A percentile compares a stretch with the other conserved stretches of the same genome.
These are phyloP conservation scores for Erythrobasidium hasegawianum DNA, from an alignment of 1,284 basidiomycete species.

Conservation along the genomic window DNA sequence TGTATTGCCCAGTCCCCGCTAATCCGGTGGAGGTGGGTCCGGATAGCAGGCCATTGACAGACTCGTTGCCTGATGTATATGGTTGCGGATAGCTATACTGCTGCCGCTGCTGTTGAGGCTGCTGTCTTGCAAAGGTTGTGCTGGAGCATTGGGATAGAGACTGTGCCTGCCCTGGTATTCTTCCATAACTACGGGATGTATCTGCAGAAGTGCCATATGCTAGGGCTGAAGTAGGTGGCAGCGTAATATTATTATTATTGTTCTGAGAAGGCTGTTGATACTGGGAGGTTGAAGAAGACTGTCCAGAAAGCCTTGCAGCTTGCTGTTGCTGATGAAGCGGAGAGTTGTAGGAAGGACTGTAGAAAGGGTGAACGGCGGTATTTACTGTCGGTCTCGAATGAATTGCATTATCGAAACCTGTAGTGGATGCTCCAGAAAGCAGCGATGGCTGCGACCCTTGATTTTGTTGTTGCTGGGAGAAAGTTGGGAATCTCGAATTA, in stretches of 20 bases:
- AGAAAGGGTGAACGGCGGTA: not conserved
- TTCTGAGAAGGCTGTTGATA: too few relatives aligned
- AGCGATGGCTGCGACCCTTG: not conserved
- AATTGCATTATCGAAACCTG: not conserved
- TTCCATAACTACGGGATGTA: not conserved
- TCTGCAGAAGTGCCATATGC: not conserved
- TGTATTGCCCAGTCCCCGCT: too few relatives aligned
- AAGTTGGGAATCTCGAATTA: too few relatives aligned
- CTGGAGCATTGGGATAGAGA: not conserved
- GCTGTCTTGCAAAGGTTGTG: too few relatives aligned
- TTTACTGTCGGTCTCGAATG: not conserved
- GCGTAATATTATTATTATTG: too few relatives aligned
- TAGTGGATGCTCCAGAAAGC: not conserved
- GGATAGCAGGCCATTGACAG: too few relatives aligned
- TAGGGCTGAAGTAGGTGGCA: too few relatives aligned
- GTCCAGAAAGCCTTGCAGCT: not conserved
- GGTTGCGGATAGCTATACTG: too few relatives aligned
- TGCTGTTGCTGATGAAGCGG: slow-evolving; percentile 10
- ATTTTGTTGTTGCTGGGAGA: not conserved
- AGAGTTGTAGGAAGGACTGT: slow-evolving; percentile 1
- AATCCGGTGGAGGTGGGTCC: too few relatives aligned
- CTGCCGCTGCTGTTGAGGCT: too few relatives aligned
- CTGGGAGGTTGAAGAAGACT: too few relatives aligned
- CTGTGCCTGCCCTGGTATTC: not conserved
- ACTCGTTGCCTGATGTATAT: too few relatives aligned